Evolutionary conservation across 495 filamentous ascomycete genomes (phyloP), one percentile per base, ranked within the genome.

Genomic region (Bacidia gigantensis): DNA sequence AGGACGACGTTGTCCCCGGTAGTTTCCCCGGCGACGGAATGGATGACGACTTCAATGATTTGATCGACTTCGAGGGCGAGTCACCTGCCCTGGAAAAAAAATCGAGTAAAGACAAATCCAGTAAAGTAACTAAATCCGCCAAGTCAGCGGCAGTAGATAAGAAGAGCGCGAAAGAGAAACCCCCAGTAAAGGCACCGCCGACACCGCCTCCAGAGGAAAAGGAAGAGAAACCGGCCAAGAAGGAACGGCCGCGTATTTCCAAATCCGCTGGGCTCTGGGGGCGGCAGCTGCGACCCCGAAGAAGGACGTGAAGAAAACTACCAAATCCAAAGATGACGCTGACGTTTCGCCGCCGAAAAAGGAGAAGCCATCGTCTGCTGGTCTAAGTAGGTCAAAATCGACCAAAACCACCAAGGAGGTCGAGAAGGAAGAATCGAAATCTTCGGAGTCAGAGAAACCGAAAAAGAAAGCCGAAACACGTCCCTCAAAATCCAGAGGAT

Each of bases 231-330:
- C 61, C 72, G 1, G 65, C 64, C 11, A 80, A 77, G 62, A 82
- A 80, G 55, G 79, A 81, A 50, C 78, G 80, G 17, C 57, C 77
- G 12, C 71, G 72, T 38, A 69, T 76, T 25, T 76, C 78, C 43
- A 75, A 74, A 23, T 65, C 68, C 11, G 55, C 67, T 23, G 69
- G 64, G 23, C 60, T 62, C 10, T 82, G 80, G 79, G 78, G 75
- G 81, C 74, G 73, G 73, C 69, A 44, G 29, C 29, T 35, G 66
- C 72, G 3, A 65, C 72, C 14, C 64, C 73, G n/a, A 70, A 70
- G 53, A 76, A 71, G 56, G 60, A 71, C 12, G 60, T 58, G 20
- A 71, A 74, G 59, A 72, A 70, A 56, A 68, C 72, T 26, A 53
- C 51, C 11, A 67, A 64, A 51, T 54, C 60, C 1, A 67, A 61